A percentile compares a stretch with the other conserved stretches of the same genome.
Conservation (phyloP, 2,329 filamentous ascomycete genomes). For the Periconia sp. region DNA sequence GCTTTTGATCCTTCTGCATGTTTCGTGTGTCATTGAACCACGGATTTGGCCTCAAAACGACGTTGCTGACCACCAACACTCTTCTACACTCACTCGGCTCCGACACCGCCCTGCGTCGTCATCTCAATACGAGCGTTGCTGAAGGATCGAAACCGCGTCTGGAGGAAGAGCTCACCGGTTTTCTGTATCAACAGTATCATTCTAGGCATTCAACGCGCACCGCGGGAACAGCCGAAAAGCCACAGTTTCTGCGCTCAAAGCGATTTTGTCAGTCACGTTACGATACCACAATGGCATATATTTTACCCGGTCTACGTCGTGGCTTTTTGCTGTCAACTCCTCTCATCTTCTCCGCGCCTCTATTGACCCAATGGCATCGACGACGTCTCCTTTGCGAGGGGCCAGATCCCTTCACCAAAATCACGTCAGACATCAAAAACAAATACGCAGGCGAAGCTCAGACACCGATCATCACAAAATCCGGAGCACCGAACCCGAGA, state of each 20-base stretch:
- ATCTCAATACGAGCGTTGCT: no score
- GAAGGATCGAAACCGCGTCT: neutral
- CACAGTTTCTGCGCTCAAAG: no score
- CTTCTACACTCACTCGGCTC: conserved; percentile 2
- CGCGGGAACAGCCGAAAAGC: neutral
- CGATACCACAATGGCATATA: conserved; percentile 43
- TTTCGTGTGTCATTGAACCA: conserved; percentile 18
- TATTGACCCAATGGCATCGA: conserved; percentile 35
- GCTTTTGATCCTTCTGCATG: conserved; percentile 13
- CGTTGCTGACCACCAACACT: no score
- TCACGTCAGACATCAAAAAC: conserved; percentile 43
- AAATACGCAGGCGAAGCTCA: conserved; percentile 48
- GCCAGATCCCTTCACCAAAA: conserved; percentile 41
- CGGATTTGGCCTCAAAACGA: neutral
- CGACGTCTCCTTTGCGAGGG: conserved; percentile 46
- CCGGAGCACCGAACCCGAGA: conserved; percentile 48
- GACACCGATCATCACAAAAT: conserved; percentile 45
- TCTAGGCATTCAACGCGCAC: neutral
- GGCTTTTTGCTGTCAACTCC: conserved; percentile 45
- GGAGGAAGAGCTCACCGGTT: conserved; percentile 4
- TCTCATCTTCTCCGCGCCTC: conserved; percentile 39
- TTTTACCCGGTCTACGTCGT: conserved; percentile 48
- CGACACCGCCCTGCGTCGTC: no score
- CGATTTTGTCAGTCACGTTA: no score
- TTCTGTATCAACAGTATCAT: no score